A percentile compares a stretch with the other conserved stretches of the same genome.
Evolutionary conservation across 1,284 basidiomycete genomes (phyloP).

Genomic region (Irpex sp.): DNA sequence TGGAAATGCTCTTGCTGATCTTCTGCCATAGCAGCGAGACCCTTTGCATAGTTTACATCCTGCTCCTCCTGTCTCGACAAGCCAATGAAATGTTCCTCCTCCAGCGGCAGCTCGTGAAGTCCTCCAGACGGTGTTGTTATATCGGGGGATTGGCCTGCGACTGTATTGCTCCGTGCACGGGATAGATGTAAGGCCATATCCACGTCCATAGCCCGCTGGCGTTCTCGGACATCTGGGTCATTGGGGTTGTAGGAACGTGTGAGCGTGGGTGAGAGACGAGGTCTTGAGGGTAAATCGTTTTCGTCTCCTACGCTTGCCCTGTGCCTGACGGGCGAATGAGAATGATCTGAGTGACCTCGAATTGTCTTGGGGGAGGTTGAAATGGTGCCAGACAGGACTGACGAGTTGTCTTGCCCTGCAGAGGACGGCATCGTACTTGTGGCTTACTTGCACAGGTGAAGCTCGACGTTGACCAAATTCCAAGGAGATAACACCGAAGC

Average conservation of each 20-base stretch:
- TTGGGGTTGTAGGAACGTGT: conserved; percentile 56
- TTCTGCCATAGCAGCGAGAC: conserved; percentile 23
- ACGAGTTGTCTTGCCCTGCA: conserved; percentile 18
- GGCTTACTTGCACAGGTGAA: not conserved
- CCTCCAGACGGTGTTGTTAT: conserved; percentile 10
- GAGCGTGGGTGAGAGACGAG: conserved; percentile 60
- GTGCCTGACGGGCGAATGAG: conserved; percentile 27
- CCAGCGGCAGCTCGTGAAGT: conserved; percentile 18
- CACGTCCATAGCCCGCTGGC: conserved; percentile 80
- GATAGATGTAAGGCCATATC: conserved; percentile 83
- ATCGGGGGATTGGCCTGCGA: conserved; percentile 28
- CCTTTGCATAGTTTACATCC: conserved; percentile 38
- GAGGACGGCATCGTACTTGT: conserved; percentile 20
- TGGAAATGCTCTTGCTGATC: conserved; percentile 20
- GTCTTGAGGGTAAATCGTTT: conserved; percentile 35
- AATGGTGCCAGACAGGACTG: conserved; percentile 21
- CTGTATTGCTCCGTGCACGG: conserved; percentile 62
- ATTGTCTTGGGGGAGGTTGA: conserved; percentile 41
- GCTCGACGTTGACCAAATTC: not conserved
- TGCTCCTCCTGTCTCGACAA: conserved; percentile 42
- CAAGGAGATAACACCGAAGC: not conserved
- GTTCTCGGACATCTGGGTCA: conserved; percentile 66
- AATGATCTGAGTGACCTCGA: conserved; percentile 29
- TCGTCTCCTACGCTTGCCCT: conserved; percentile 37
- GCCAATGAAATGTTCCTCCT: conserved; percentile 26